Percentiles rank a stretch among this genome's conserved stretches.
These are phyloP conservation scores for Beauveria sp. DNA, from an alignment of 2,329 filamentous ascomycete species.

Conservation along the genomic window DNA sequence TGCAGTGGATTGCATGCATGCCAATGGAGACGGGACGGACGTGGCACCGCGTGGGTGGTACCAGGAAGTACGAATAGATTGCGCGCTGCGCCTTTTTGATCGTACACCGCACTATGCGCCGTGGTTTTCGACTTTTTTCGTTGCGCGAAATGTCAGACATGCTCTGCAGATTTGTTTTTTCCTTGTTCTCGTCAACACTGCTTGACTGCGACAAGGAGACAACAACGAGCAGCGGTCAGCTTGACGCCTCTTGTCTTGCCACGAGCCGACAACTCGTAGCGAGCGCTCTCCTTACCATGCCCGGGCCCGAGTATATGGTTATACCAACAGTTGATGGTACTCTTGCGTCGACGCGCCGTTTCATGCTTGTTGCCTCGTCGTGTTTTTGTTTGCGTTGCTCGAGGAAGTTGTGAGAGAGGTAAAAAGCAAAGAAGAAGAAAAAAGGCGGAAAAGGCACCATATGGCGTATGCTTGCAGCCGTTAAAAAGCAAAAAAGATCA, in stretches of 20 bases:
- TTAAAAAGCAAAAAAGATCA: not conserved
- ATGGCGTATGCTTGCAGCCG: not conserved
- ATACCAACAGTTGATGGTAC: not conserved
- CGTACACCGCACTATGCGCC: not conserved
- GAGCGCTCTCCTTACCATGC: not conserved
- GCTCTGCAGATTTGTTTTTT: not conserved
- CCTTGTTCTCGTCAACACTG: no score
- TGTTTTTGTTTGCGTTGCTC: not conserved
- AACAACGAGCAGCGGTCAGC: not conserved
- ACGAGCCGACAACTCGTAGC: not conserved
- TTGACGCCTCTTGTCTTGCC: not conserved
- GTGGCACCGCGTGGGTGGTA: not conserved
- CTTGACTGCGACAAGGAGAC: not conserved
- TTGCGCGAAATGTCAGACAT: not conserved
- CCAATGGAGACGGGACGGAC: not conserved
- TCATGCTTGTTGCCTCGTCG: not conserved
- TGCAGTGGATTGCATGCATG: not conserved
- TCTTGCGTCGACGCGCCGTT: not conserved
- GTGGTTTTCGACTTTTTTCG: not conserved
- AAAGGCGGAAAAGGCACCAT: not conserved
- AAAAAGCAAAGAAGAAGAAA: not conserved
- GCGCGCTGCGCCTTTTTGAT: not conserved
- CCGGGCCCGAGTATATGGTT: not conserved
- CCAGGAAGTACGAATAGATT: not conserved
- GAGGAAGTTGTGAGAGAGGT: not conserved